Evolutionary conservation across 305 asterid species (phyloP).

Genomic region (Stenogyne calaminthoides): DNA sequence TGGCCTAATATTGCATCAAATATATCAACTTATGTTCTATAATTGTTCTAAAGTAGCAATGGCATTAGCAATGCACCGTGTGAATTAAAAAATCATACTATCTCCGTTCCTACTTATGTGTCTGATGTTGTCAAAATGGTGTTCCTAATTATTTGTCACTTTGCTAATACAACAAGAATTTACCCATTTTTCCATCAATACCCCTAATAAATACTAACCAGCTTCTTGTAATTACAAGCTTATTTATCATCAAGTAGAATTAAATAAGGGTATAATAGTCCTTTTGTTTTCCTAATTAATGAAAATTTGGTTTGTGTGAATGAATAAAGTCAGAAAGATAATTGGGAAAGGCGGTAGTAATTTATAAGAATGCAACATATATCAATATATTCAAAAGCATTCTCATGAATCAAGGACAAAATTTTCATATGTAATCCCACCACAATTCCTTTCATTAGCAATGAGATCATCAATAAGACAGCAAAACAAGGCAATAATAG

Average conservation of each 20-base stretch:
- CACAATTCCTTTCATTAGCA: slow-evolving; percentile 1
- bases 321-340: no score
- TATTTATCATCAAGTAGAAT: no score
- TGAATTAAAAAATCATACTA: neutral
- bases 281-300: no score
- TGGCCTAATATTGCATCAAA: neutral
- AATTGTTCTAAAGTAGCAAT: neutral
- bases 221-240: no score
- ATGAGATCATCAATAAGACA: slow-evolving; percentile 5
- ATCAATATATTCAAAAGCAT: slow-evolving; percentile 5
- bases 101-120: no score
- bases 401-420: neutral
- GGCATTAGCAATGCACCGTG: neutral
- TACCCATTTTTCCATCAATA: no score
- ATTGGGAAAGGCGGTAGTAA: neutral
- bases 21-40: neutral
- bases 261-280: no score
- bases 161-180: no score
- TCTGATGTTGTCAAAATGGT: no score
- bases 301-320: no score
- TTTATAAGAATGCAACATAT: neutral
- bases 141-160: no score
- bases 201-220: no score
- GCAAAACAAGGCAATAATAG: slow-evolving; percentile 18
- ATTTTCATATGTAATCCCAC: neutral